Evolutionary conservation across 1,284 basidiomycete genomes (phyloP).

Genomic region (Cutaneotrichosporon spelunceum): DNA sequence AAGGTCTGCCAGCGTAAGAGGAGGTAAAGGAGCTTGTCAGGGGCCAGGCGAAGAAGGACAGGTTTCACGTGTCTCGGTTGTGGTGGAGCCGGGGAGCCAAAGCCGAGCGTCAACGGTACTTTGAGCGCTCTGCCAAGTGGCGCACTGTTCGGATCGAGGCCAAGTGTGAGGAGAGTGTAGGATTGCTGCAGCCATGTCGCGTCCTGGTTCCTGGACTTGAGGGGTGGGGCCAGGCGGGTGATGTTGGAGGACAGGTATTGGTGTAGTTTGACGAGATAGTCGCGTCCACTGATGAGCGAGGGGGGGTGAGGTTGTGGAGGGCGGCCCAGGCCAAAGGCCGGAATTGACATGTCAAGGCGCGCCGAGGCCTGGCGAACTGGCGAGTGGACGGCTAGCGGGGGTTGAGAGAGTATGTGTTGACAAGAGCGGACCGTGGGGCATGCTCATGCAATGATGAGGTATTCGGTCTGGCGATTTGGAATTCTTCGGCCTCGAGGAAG

Average conservation of each 20-base stretch:
- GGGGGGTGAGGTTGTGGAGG: neutral
- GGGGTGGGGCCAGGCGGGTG: constrained; percentile 38
- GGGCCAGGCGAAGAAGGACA: constrained; percentile 46
- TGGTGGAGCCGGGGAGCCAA: constrained; percentile 31
- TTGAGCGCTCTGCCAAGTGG: constrained; percentile 42
- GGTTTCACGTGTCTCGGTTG: constrained; percentile 24
- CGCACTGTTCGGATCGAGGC: constrained; percentile 45
- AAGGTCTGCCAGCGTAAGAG: constrained; percentile 47
- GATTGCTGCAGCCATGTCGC: constrained; percentile 41
- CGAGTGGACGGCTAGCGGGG: neutral
- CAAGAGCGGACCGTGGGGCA: too few species aligned
- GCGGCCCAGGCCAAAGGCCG: constrained; percentile 5
- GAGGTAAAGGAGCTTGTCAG: constrained; percentile 49
- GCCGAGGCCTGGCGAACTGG: too few species aligned
- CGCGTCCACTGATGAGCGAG: constrained; percentile 33
- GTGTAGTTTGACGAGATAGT: constrained; percentile 46
- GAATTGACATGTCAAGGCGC: neutral
- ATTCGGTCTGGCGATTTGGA: too few species aligned
- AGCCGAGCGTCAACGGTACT: constrained; percentile 46
- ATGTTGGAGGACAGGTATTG: constrained; percentile 47
- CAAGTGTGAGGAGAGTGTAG: constrained; percentile 50
- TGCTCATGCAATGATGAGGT: too few species aligned
- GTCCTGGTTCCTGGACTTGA: constrained; percentile 10
- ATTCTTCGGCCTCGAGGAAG: too few species aligned
- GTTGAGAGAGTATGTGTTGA: neutral